A percentile compares a stretch with the other conserved stretches of the same genome.
These are phyloP conservation scores for Leccinum variabile DNA, from an alignment of 1,284 basidiomycete species.

Conservation along the genomic window DNA sequence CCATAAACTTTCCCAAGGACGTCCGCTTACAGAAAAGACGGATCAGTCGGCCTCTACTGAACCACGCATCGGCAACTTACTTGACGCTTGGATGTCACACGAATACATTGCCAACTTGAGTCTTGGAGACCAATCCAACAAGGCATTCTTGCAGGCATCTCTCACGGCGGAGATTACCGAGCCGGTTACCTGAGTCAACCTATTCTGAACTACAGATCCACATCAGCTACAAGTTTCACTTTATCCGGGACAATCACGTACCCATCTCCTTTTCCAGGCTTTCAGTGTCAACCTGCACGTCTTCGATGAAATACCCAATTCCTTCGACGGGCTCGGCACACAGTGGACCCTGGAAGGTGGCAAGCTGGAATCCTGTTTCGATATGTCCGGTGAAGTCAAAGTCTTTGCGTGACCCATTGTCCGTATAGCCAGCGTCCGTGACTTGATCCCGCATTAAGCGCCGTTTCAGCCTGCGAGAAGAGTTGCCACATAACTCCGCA, in stretches of 20 bases:
- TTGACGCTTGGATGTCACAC: constrained; percentile 97
- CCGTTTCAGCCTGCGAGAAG: constrained; percentile 46
- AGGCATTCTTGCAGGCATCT: constrained; percentile 85
- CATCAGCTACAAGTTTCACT: constrained; percentile 14
- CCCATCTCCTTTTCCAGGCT: constrained; percentile 65
- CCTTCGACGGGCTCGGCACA: constrained; percentile 96
- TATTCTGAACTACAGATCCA: constrained; percentile 54
- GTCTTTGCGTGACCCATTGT: constrained; percentile 36
- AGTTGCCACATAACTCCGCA: constrained; percentile 14
- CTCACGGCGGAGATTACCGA: constrained; percentile 87
- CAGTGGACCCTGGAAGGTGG: constrained; percentile 90
- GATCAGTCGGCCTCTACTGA: constrained; percentile 7
- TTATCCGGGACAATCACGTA: constrained; percentile 34
- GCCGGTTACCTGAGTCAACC: constrained; percentile 78
- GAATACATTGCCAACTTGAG: constrained; percentile 98
- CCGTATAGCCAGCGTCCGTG: constrained; percentile 29
- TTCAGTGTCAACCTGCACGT: constrained; percentile 62
- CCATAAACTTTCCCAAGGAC: constrained; percentile 98
- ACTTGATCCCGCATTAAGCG: constrained; percentile 45
- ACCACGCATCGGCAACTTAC: constrained; percentile 48
- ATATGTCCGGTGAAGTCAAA: constrained; percentile 78
- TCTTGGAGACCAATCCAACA: constrained; percentile 97
- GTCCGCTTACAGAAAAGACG: constrained; percentile 61
- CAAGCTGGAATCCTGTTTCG: constrained; percentile 95
- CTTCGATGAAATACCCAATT: constrained; percentile 89